Evolutionary conservation across 31 red algal species (phyloP).

Genomic region (Asparagopsis taxiformis): DNA sequence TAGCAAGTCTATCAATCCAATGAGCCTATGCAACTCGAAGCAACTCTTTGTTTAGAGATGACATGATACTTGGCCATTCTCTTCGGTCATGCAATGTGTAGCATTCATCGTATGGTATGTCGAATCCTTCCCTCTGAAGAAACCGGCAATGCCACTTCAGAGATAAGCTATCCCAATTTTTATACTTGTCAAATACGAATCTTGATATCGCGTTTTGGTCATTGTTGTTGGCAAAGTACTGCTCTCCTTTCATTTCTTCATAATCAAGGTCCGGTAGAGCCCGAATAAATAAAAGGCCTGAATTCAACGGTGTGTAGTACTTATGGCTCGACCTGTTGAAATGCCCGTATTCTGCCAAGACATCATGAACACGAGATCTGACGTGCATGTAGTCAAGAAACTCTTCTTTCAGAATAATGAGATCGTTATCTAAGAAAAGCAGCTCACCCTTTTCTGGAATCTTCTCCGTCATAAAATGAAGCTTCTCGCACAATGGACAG

Average conservation of each 20-base stretch:
- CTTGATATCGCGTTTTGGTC: conserved; percentile 42
- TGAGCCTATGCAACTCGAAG: background rate
- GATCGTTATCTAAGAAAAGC: too few species aligned
- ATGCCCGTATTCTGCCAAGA: conserved; percentile 19
- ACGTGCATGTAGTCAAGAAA: too few species aligned
- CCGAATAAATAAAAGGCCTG: conserved; percentile 46
- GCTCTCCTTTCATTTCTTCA: conserved; percentile 18
- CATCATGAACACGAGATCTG: conserved; percentile 28
- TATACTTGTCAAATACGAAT: conserved; percentile 31
- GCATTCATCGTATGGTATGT: conserved; percentile 33
- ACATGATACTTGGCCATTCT: too few species aligned
- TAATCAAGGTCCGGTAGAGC: conserved; percentile 22
- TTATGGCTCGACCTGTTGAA: background rate
- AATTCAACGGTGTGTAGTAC: conserved; percentile 40
- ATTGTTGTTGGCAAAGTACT: conserved; percentile 26
- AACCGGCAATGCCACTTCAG: conserved; percentile 52
- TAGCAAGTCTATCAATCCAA: too few species aligned
- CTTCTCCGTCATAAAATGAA: too few species aligned
- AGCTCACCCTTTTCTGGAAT: too few species aligned
- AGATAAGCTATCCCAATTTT: conserved; percentile 40
- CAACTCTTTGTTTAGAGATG: background rate
- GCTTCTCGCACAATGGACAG: too few species aligned
- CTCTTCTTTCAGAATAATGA: too few species aligned
- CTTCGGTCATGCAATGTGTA: conserved; percentile 44
- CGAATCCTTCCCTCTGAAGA: conserved; percentile 28